Base-by-base conservation (phyloP, 1,284 basidiomycete species). In the Bjerkandera adusta region DNA sequence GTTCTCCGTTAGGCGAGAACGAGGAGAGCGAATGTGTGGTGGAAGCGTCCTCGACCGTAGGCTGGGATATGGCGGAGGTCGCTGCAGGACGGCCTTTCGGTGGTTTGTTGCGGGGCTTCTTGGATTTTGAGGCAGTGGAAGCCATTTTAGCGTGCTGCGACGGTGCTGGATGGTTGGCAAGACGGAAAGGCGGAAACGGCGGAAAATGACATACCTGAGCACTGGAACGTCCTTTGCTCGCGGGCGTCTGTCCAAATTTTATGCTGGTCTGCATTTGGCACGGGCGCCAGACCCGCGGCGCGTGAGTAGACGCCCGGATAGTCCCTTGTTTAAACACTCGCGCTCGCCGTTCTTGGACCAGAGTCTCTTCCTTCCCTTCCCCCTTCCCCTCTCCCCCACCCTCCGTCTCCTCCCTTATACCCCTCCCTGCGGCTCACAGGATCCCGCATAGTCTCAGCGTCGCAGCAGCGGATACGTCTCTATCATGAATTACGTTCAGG, bases 401-500 rank as follows among this genome's bases (percentile, higher is more conserved):
- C 32, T n/a, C 18, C 30, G 18, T 25, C 41, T 34, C 29, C 7
- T 21, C 10, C 21, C 12, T 24, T 45, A 26, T 38, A 38, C 25
- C 39, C n/a, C n/a, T n/a, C n/a, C n/a, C n/a, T n/a, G n/a, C n/a
- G n/a, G n/a, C n/a, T n/a, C n/a, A n/a, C n/a, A n/a, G n/a, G n/a
- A n/a, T n/a, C n/a, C n/a, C n/a, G n/a, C n/a, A n/a, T n/a, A n/a
- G n/a, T n/a, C n/a, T n/a, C n/a, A n/a, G n/a, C n/a, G n/a, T n/a
- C n/a, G n/a, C n/a, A n/a, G n/a, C n/a, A n/a, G n/a, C n/a, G n/a
- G n/a, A n/a, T n/a, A n/a, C n/a, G n/a, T n/a, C n/a, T n/a, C n/a
- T 26, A 51, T 47, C 46, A 81, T 81, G 75, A 86, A 86, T 58
- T 85, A 87, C 60, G 80, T 85, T 42, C 83, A 85, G 72, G 83